These are phyloP conservation scores for Coemansia sp. DNA, from an alignment of 192 early-diverging fungal genomes.

Conservation along the genomic window DNA sequence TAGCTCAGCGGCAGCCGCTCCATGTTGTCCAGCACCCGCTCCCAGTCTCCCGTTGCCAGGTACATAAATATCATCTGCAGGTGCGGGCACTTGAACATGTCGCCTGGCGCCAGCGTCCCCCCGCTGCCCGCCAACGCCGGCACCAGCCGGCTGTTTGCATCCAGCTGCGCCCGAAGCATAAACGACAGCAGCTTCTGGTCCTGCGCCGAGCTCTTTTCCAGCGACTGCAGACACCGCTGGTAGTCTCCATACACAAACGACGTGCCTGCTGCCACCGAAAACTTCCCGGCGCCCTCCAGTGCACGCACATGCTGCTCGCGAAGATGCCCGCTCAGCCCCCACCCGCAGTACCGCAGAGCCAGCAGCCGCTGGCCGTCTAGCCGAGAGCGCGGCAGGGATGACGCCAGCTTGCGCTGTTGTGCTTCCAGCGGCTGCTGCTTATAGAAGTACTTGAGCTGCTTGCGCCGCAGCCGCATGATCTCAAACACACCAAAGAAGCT, in stretches of 20 bases:
- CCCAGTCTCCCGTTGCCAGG: conserved; percentile 81
- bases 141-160: conserved; percentile 59
- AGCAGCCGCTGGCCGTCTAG: conserved; percentile 44
- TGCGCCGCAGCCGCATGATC: conserved; percentile 45
- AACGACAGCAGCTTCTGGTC: conserved; percentile 79
- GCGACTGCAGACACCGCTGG: conserved; percentile 68
- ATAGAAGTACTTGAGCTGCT: conserved; percentile 52
- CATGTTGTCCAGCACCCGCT: conserved; percentile 65
- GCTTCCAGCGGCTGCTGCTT: conserved; percentile 40
- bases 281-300: conserved; percentile 66
- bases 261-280: conserved; percentile 83
- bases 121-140: conserved; percentile 18
- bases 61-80: conserved; percentile 86
- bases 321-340: conserved; percentile 49
- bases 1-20: conserved; percentile 71
- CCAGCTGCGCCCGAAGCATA: conserved; percentile 45
- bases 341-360: conserved; percentile 57
- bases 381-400: conserved; percentile 8
- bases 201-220: conserved; percentile 27
- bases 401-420: conserved; percentile 5
- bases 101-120: conserved; percentile 14
- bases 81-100: conserved; percentile 62
- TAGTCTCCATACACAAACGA: conserved; percentile 82
- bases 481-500: conserved; percentile 36
- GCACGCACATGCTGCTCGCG: conserved; percentile 50